Percentiles rank a stretch among this genome's conserved stretches.
Conservation (phyloP, 2,329 filamentous ascomycete genomes). For the Neonectria sp. region DNA sequence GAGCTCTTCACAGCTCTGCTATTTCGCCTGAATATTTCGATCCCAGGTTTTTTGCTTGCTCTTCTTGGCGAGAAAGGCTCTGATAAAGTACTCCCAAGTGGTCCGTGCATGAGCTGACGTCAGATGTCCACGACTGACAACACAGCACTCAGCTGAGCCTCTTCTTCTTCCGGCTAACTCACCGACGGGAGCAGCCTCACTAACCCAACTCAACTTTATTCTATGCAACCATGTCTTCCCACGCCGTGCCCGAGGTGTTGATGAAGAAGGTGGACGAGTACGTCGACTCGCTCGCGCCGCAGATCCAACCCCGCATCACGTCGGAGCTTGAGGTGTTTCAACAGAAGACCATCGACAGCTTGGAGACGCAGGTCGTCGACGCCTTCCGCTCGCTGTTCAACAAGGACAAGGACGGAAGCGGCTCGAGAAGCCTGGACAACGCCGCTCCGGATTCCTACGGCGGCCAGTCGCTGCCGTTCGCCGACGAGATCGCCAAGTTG, state of each 20-base stretch:
- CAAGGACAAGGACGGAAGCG: constrained; percentile 46
- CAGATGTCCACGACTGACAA: constrained; percentile 21
- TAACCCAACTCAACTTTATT: background rate
- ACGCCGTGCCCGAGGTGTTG: constrained; percentile 58
- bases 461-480: constrained; percentile 59
- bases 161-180: constrained; percentile 5
- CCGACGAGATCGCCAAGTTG: constrained; percentile 60
- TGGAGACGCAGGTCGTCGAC: constrained; percentile 61
- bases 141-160: constrained; percentile 22
- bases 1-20: too few species aligned
- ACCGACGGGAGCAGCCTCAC: background rate
- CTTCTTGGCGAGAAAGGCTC: background rate
- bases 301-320: constrained; percentile 63
- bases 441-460: constrained; percentile 59
- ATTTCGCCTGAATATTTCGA: too few species aligned
- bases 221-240: constrained; percentile 51
- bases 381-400: constrained; percentile 62
- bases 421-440: constrained; percentile 49
- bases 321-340: constrained; percentile 61
- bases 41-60: background rate
- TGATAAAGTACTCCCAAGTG: background rate
- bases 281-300: constrained; percentile 62
- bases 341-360: constrained; percentile 60
- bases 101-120: constrained; percentile 35
- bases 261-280: constrained; percentile 63